Base-by-base conservation (phyloP, 2,329 filamentous ascomycete genomes). In the Colletotrichum endophyticum region DNA sequence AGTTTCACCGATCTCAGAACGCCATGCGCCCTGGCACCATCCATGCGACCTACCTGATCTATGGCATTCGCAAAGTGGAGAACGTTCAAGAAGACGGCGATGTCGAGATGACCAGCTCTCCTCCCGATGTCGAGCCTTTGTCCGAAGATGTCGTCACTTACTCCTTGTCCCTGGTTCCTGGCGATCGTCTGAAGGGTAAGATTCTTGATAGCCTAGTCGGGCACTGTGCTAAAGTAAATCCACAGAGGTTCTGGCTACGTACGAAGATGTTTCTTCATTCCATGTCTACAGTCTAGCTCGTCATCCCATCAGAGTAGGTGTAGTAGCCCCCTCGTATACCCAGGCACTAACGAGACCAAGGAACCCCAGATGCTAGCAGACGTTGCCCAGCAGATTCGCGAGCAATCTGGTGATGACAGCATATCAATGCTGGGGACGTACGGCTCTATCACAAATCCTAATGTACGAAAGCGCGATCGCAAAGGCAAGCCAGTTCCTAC, bases 1-100 rank as follows among this genome's bases (percentile, higher is more conserved):
- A 98, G 36, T 99, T 98, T 80, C 92, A 98, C 84, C 89, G 90
- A 78, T 91, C 89, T 73, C 94, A 98, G 83, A 98, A 96, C 84
- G 89, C 88, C 71, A 95, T 94, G 84, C 94, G 92, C 77, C 89
- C 94, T 0, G 91, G 92, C 27, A 93, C 92, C 30, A 88, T 98
- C n/a, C 92, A 98, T 86, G 97, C 96, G 61, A 98, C 96, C n/a
- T 99, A 98, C 85, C 88, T 98, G 66, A 83, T 99, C 62, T 94
- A 93, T 67, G 97, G 96, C 53, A 91, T 88, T 27, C 94, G 91
- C 81, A 88, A 85, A 70, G 81, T 81, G 8, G 81, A 82, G 22
- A 83, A 85, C 16, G 79, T 77, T 2, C 81, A 84, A 28, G 86
- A 88, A 44, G 89, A 94, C 80, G 91, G 87, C n/a, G 93, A 94